phyloP scores from a whole-genome alignment of 2,329 filamentous ascomycete genomes.

The Fusarium hainanense region DNA sequence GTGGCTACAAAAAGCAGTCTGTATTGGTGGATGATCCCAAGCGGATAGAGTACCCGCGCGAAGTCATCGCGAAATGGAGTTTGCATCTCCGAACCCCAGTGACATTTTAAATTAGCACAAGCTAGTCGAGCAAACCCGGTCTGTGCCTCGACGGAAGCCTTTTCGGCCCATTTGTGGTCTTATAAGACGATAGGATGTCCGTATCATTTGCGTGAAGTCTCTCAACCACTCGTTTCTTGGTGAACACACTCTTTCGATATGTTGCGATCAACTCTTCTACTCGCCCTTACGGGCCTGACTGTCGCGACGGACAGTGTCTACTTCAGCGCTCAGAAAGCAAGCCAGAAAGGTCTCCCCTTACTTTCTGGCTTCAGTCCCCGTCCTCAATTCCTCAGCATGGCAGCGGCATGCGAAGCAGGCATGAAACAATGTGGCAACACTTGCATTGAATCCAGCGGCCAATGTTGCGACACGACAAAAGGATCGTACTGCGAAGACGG shows the following conservation, averaged over 20 bases:
- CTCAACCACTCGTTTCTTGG: not conserved
- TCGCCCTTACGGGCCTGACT: constrained; percentile 43
- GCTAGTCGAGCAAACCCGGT: constrained; percentile 24
- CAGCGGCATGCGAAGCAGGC: constrained; percentile 36
- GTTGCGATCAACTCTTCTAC: constrained; percentile 43
- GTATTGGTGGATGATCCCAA: constrained; percentile 18
- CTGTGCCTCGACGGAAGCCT: constrained; percentile 16
- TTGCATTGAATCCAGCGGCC: constrained; percentile 47
- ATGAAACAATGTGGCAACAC: constrained; percentile 45
- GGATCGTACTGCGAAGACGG: constrained; percentile 50
- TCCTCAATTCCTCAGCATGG: constrained; percentile 33
- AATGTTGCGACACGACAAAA: constrained; percentile 47
- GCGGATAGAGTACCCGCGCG: constrained; percentile 34
- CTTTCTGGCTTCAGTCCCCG: constrained; percentile 38
- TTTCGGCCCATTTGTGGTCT: constrained; percentile 20
- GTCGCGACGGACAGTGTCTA: constrained; percentile 31
- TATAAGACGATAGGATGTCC: constrained; percentile 31
- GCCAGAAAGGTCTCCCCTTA: constrained; percentile 30
- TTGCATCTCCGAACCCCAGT: constrained; percentile 20
- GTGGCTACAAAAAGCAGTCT: not conserved
- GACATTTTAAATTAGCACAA: constrained; percentile 27
- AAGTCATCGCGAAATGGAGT: constrained; percentile 34
- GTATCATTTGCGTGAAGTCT: not conserved
- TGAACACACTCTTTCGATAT: constrained; percentile 24
- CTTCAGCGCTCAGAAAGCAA: constrained; percentile 33